Evolutionary conservation across 192 early-diverging fungal species (phyloP), one percentile per base, ranked within the genome.

Genomic region (Linnemannia zychae): DNA sequence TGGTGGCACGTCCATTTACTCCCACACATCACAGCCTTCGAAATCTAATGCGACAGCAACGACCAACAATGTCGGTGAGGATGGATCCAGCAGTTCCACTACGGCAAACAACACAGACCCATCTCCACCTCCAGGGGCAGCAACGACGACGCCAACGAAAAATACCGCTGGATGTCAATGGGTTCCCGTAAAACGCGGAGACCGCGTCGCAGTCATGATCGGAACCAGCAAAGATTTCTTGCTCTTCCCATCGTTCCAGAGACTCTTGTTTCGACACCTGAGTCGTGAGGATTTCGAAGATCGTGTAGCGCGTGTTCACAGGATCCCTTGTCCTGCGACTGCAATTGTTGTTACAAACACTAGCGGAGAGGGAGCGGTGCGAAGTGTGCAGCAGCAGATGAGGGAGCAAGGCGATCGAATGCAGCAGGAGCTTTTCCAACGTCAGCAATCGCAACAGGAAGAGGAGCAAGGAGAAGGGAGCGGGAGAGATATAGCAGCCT

Each of bases 211-310:
- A 33, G 83, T 85, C 16, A 85, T 85, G 83, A 85, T 85, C 20
- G 83, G 83, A 2, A 85, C 74, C 7, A 79, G 83, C 31, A 53
- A 79, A 22, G 83, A 85, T 44, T 85, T 85, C 47, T 33, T 85
- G 34, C 69, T 85, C 33, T 85, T 85, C n/a, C 83, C 83, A 15
- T 85, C 83, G 2, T 73, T 85, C 47, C 83, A 79, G 48, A 74
- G 83, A 11, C 65, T 85, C n/a, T 44, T 85, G 18, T 76, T 85
- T 36, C 77, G 83, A 15, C 77, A 79, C 50, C 33, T 85, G 37
- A 85, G 83, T 40, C 74, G 83, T 38, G 83, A 85, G 49, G 83
- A 85, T 33, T 85, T 79, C 52, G 77, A 79, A 60, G 83, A 85
- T 48, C 73, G 77, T 0, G 74, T 71, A 0, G 77, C 70, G 34